A percentile compares a stretch with the other conserved stretches of the same genome.
These are phyloP conservation scores for Arabidopsis arenosa DNA, from an alignment of 345 rosid genomes.

Conservation along the genomic window DNA sequence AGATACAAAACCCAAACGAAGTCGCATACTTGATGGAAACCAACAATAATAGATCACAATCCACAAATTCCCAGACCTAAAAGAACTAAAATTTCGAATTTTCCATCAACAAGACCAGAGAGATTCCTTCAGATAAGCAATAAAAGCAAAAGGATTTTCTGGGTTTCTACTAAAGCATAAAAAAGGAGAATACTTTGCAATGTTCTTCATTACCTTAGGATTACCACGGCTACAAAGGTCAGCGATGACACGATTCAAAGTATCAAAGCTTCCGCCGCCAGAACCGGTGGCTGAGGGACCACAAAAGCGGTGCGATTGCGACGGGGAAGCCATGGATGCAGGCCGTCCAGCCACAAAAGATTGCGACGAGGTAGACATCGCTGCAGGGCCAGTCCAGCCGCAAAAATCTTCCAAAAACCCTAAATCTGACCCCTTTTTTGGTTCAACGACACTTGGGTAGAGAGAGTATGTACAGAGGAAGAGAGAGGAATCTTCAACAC, in stretches of 20 bases:
- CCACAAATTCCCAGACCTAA: neutral
- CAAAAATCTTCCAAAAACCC: constrained; percentile 42
- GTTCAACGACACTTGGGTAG: constrained; percentile 32
- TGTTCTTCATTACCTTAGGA: constrained; percentile 61
- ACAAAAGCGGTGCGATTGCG: constrained; percentile 66
- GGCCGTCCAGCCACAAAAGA: constrained; percentile 52
- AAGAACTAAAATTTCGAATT: neutral
- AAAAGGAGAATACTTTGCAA: neutral
- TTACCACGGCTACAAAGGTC: constrained; percentile 84
- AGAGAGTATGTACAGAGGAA: constrained; percentile 45
- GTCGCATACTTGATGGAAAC: constrained; percentile 19
- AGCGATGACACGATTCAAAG: constrained; percentile 74
- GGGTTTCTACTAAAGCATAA: constrained; percentile 31
- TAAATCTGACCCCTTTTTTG: constrained; percentile 33
- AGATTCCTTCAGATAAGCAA: constrained; percentile 7
- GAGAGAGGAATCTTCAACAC: constrained; percentile 36
- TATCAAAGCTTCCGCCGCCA: constrained; percentile 73
- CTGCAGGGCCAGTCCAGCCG: constrained; percentile 12
- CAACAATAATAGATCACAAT: constrained; percentile 5
- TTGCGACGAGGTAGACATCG: constrained; percentile 74
- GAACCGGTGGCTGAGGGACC: constrained; percentile 55
- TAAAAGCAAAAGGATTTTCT: constrained; percentile 22
- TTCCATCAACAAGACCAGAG: neutral
- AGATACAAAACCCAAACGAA: constrained; percentile 17
- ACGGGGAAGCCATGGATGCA: constrained; percentile 55